Evolutionary conservation across 352 stramenopile species (phyloP), one percentile per base, ranked within the genome.

Genomic region (Globisporangium nagaii): DNA sequence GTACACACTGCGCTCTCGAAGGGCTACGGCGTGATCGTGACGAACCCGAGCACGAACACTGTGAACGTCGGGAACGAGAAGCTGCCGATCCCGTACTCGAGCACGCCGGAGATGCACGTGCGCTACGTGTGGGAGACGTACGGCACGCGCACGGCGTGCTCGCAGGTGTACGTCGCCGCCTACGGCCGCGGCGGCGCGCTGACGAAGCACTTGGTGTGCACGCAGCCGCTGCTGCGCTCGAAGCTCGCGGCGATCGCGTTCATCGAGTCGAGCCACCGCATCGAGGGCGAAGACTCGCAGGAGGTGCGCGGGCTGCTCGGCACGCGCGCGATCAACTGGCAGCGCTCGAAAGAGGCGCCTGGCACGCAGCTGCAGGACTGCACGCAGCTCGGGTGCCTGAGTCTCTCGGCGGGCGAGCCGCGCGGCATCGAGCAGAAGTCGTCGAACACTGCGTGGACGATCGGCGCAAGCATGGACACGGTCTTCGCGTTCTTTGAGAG

Each of bases 401-500:
- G 80, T 61, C 70, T 93, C 1, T 92, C 81, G 17, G 79, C 79
- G 1, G 84, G 84, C 20, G 80, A 91, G 62, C 81, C 79, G 6
- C 72, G 71, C 15, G 68, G 66, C 22, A 62, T 60, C 7, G 77
- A 93, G 53, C 78, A 90, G 45, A 87, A 84, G 46, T 86, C 72
- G 9, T 84, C 71, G 1, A 93, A 92, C 58, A 93, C 79, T 13
- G 79, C 84, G 28, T 90, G 81, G 81, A 93, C 84, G 0, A 93
- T 91, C 59, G 76, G 68, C 1, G 79, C 79, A 4, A 90, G 80
- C 54, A 91, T 93, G 79, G 70, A 88, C 28, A 93, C 80, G 3
- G 79, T 91, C 2, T 91, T 93, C 58, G 80, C 84, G 12, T 93
- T 93, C 48, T 91, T 93, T 39, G 81, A 90, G 20, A 90, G 77